Base-by-base conservation (phyloP, 768 basidiomycete genomes). In the Trametes punicea region DNA sequence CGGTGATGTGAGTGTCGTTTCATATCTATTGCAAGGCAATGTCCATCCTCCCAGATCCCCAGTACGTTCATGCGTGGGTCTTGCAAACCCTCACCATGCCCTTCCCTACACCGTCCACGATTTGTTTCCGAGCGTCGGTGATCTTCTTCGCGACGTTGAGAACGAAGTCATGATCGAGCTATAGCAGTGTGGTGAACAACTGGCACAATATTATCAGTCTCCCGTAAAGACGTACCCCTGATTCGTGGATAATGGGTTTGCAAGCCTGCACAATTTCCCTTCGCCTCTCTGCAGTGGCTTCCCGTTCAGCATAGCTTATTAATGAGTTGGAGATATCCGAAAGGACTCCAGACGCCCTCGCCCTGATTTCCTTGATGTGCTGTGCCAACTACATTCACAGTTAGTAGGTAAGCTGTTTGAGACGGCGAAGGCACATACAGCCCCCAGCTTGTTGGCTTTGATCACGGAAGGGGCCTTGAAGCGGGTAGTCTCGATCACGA, bases 371-470 rank as follows among this genome's bases (percentile, higher is more conserved):
- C 64, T 89, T 92, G 67, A 89, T 81, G 64, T 74, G 82, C 40
- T 83, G 73, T 34, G 81, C 83, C 49, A 91, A 77, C 89, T 91
- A 54, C 25, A n/a, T 23, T n/a, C 23, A 23, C 18, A 53, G 45
- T 26, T 16, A 23, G 7, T 36, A 30, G 15, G 21, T 33, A 36
- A n/a, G n/a, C n/a, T n/a, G n/a, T 40, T 8, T 21, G 6, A 38
- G 0, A 6, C 21, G 13, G 13, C 39, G 10, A 18, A 13, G 23
- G 48, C 84, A 52, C 49, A 63, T 65, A 91, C 89, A 59, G 75
- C 75, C 40, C 87, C 85, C 41, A 88, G 79, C 67, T 87, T 91
- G 69, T 92, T 80, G 34, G 81, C 75, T 67, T 89, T 90, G 38
- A 86, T 79, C 16, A 87, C 76, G 0, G 85, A 81, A 3, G 82